Conservation (phyloP, 225 moss, liverwort and hornwort genomes). For the Climacium dendroides region DNA sequence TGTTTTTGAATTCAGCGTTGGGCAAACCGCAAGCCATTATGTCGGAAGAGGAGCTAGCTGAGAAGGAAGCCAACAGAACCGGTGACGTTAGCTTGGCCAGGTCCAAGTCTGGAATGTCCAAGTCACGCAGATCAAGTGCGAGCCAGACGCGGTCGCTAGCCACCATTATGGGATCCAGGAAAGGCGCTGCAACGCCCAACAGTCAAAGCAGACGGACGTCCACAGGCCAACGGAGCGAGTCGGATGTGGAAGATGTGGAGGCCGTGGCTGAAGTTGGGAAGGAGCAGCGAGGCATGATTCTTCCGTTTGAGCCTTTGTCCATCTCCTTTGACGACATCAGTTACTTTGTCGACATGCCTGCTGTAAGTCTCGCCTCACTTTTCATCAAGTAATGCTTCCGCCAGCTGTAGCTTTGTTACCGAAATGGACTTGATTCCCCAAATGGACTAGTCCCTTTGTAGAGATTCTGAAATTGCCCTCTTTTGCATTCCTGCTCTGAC, state of each 20-base stretch:
- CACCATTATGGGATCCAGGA: background rate
- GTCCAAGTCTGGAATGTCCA: background rate
- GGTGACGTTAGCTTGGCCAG: background rate
- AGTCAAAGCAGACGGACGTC: background rate
- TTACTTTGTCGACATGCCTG: slow-evolving; percentile 51
- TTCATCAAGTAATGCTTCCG: background rate
- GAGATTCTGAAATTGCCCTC: background rate
- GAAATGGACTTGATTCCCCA: background rate
- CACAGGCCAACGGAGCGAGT: slow-evolving; percentile 1
- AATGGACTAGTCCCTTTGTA: background rate
- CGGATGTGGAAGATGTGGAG: slow-evolving; percentile 16
- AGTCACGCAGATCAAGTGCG: background rate
- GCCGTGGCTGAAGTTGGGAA: background rate
- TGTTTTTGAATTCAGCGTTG: slow-evolving; percentile 5
- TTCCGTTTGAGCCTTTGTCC: slow-evolving; percentile 31
- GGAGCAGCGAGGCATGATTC: slow-evolving; percentile 29
- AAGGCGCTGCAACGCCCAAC: background rate
- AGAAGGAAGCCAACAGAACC: slow-evolving; percentile 26
- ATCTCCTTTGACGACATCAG: slow-evolving; percentile 41
- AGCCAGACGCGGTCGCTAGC: background rate
- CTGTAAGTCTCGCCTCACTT: background rate
- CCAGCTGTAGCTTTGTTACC: background rate
- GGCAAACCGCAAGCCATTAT: slow-evolving; percentile 46
- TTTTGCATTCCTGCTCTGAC: background rate
- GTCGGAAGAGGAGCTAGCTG: slow-evolving; percentile 37